Percentiles rank a stretch among this genome's conserved stretches.
Evolutionary conservation across 495 filamentous ascomycete species (phyloP).

Genomic region (Astrocystis sublimbata): DNA sequence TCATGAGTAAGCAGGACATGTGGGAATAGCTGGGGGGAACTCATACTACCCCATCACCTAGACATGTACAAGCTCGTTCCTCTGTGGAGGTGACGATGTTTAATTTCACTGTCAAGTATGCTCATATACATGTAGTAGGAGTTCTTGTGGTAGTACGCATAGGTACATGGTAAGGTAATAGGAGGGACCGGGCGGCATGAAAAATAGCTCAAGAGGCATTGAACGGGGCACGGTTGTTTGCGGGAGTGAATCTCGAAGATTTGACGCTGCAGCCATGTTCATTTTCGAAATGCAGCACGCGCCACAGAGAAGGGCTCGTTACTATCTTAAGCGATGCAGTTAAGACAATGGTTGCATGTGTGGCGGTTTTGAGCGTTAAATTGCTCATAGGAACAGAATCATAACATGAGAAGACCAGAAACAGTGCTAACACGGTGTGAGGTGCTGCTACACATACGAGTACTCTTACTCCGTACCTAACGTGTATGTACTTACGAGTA

Average conservation of each 20-base stretch:
- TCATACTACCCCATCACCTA: background rate
- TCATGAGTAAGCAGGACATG: background rate
- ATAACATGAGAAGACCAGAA: no score
- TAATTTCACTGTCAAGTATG: no score
- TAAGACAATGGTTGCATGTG: background rate
- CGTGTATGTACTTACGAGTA: no score
- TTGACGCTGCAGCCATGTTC: background rate
- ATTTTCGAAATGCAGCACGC: background rate
- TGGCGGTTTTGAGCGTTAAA: conserved; percentile 15
- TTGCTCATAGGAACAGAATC: conserved; percentile 8
- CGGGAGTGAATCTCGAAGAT: background rate
- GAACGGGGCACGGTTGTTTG: background rate
- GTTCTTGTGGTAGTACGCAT: no score
- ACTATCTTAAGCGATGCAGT: conserved; percentile 5
- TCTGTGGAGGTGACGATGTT: no score
- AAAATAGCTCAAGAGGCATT: conserved; percentile 16
- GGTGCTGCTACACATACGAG: no score
- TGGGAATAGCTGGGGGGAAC: conserved; percentile 1
- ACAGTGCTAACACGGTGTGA: no score
- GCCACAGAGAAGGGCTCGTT: background rate
- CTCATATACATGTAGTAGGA: no score
- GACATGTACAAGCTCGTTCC: no score
- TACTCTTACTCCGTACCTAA: no score
- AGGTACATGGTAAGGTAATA: background rate
- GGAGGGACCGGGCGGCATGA: no score